Conservation (phyloP, 2,329 filamentous ascomycete species). For the Aspergillus glaucus region DNA sequence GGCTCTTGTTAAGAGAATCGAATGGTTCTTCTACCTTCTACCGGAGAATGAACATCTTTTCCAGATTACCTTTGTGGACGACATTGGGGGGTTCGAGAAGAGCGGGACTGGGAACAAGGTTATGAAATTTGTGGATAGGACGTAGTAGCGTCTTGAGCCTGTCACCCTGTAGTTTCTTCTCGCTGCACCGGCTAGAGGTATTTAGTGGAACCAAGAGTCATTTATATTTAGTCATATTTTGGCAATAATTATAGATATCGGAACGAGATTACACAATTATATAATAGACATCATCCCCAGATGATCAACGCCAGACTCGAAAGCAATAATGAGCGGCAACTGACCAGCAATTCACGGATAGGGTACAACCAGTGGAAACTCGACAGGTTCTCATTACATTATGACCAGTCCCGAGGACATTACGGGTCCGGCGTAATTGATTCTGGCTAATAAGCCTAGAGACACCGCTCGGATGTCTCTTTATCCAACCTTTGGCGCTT, state of each 20-base stretch:
- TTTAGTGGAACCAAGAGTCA: not conserved
- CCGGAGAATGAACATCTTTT: conserved; percentile 10
- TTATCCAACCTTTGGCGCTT: not conserved
- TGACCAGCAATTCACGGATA: too few relatives aligned
- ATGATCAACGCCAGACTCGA: too few relatives aligned
- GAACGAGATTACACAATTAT: too few relatives aligned
- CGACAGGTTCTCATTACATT: not conserved
- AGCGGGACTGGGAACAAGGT: conserved; percentile 17
- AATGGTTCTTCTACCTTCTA: conserved; percentile 2
- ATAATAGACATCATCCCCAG: too few relatives aligned
- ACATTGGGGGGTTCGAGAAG: conserved; percentile 9
- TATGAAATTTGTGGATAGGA: not conserved
- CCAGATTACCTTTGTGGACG: conserved; percentile 8
- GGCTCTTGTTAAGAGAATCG: not conserved
- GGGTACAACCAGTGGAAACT: not conserved
- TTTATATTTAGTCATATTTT: too few relatives aligned
- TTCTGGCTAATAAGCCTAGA: not conserved
- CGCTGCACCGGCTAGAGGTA: not conserved
- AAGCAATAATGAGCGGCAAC: too few relatives aligned
- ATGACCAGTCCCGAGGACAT: not conserved
- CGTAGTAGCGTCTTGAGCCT: not conserved
- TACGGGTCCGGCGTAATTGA: not conserved
- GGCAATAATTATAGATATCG: too few relatives aligned
- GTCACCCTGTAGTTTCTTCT: too few relatives aligned
- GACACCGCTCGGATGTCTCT: not conserved